Evolutionary conservation across 2,329 filamentous ascomycete genomes (phyloP).

Genomic region (Beauveria rudraprayagi): DNA sequence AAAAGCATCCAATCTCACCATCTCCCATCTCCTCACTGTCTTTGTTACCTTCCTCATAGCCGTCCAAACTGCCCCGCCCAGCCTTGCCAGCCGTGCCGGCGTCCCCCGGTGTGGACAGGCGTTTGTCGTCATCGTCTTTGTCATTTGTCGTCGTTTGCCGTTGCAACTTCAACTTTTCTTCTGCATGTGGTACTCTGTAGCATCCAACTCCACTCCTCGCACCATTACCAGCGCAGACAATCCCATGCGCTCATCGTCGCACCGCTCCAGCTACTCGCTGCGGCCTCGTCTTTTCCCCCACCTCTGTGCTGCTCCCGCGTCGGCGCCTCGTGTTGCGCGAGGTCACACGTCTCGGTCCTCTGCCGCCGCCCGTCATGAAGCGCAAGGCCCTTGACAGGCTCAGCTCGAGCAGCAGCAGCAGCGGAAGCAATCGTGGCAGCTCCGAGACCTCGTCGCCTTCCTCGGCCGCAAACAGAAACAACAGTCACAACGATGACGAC

Average conservation of each 20-base stretch:
- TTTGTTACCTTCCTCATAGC: no score
- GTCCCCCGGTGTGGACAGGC: no score
- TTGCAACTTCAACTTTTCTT: neutral
- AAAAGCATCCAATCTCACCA: no score
- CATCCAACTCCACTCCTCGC: neutral
- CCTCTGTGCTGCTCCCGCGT: no score
- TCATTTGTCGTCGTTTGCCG: neutral
- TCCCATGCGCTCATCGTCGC: neutral
- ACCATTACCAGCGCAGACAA: neutral
- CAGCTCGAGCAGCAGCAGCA: neutral
- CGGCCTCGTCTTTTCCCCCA: neutral
- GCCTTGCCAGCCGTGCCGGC: neutral
- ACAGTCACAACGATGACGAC: neutral
- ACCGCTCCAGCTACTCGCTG: neutral
- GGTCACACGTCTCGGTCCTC: neutral
- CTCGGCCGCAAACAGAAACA: neutral
- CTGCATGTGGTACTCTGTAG: neutral
- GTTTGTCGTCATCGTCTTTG: no score
- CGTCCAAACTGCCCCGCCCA: neutral
- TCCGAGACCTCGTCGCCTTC: neutral
- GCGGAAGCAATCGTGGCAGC: neutral
- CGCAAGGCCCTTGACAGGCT: neutral
- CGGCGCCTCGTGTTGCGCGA: neutral
- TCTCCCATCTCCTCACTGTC: no score
- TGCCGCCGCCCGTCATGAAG: neutral